Evolutionary conservation across 805 yeast species (phyloP), one percentile per base, ranked within the genome.

Genomic region (Hanseniaspora vineae): DNA sequence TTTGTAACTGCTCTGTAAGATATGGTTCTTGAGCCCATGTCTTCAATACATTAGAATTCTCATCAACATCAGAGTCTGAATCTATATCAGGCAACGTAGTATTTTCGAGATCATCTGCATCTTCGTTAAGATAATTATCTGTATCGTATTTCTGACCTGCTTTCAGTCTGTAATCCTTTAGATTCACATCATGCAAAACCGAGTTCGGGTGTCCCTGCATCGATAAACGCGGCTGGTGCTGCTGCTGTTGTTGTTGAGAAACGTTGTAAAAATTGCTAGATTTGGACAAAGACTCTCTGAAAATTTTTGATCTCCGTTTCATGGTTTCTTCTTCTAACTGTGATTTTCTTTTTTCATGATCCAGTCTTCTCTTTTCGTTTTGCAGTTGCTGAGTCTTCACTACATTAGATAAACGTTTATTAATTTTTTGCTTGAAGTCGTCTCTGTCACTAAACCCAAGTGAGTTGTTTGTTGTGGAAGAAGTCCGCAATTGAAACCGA

Each of bases 21-120:
- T 72, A 74, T 4, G 84, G 81, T 1, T 82, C 72, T 48, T 70
- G 67, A 2, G 84, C 85, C 86, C 86, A 80, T 40, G 72, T 73
- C 40, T 72, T 71, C 42, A 78, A 61, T 14, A 72, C 68, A 35
- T 67, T 66, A 14, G 73, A 71, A 15, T 68, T 69, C 13, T 70
- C 77, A 44, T 72, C 78, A 17, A 58, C 60, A 46, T 74, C 78
- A 12, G 79, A 73, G 51, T 72, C 77, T 0, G 76, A 71, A 42
- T 61, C 64, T 11, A 73, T 73, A 39, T 73, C 77, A 2, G 78
- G 77, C 23, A 73, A 55, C 4, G 63, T 54, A 39, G 29, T 23
- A 8, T 23, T 23, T 23, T 23, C 29, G 29, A 23, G 29, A 23
- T 23, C 29, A 23, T 62, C 56, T 50, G 54, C 17, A 33, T 39